These are phyloP conservation scores for Zangia roseola DNA, from an alignment of 768 basidiomycete species.

Conservation along the genomic window DNA sequence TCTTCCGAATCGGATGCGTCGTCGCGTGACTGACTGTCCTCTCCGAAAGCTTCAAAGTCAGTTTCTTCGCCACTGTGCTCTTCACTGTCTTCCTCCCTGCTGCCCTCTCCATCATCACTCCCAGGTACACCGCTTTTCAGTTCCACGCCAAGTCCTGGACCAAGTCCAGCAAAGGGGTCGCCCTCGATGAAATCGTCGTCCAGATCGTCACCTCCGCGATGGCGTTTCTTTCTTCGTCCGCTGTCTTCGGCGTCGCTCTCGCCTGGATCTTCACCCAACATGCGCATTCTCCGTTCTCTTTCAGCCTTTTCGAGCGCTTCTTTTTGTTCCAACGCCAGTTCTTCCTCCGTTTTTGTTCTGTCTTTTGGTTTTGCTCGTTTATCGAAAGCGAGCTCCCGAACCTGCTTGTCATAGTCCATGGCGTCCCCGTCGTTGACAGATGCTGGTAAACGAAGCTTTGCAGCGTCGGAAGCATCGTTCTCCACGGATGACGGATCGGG, in stretches of 20 bases:
- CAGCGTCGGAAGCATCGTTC: slow-evolving; percentile 28
- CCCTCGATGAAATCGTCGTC: slow-evolving; percentile 79
- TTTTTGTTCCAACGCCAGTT: slow-evolving; percentile 85
- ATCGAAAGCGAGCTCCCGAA: slow-evolving; percentile 91
- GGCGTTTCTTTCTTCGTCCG: slow-evolving; percentile 46
- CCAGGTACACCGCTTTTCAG: slow-evolving; percentile 40
- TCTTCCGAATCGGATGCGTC: slow-evolving; percentile 37
- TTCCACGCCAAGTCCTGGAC: slow-evolving; percentile 37
- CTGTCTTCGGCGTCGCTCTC: slow-evolving; percentile 61
- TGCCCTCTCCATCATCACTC: slow-evolving; percentile 30
- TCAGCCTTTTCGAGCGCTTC: slow-evolving; percentile 87
- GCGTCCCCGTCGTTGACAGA: slow-evolving; percentile 23
- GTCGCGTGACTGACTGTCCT: slow-evolving; percentile 37
- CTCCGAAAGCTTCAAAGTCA: slow-evolving; percentile 33
- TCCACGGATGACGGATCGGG: slow-evolving; percentile 47
- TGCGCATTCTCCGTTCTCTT: slow-evolving; percentile 68
- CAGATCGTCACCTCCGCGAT: slow-evolving; percentile 79
- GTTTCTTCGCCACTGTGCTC: slow-evolving; percentile 27
- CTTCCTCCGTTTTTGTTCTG: slow-evolving; percentile 94
- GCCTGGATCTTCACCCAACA: slow-evolving; percentile 77
- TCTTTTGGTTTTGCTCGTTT: slow-evolving; percentile 92
- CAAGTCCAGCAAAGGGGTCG: slow-evolving; percentile 35
- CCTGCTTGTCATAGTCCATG: slow-evolving; percentile 87
- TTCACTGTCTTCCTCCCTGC: slow-evolving; percentile 36
- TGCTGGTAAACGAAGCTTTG: not conserved